phyloP scores from a whole-genome alignment of 768 basidiomycete species.

The Gymnopilus dilepis region DNA sequence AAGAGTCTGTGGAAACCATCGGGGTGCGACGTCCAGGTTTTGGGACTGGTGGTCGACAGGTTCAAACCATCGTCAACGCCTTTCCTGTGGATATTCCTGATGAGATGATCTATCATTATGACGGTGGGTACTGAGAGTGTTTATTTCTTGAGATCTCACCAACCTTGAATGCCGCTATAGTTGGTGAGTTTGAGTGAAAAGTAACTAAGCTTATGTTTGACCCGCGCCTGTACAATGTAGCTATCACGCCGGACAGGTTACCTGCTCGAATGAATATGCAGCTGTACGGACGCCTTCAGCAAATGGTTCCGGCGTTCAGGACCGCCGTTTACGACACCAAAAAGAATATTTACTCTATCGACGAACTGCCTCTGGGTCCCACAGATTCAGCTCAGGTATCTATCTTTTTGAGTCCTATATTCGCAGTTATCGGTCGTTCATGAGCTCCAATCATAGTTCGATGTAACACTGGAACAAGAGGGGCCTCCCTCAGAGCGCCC shows the following conservation, averaged over 20 bases:
- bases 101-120: slow-evolving; percentile 72
- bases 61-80: slow-evolving; percentile 53
- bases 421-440: too few species aligned
- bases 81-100: slow-evolving; percentile 64
- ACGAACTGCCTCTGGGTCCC: slow-evolving; percentile 60
- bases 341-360: slow-evolving; percentile 71
- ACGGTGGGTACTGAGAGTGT: slow-evolving; percentile 53
- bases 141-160: neutral
- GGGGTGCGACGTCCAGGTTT: slow-evolving; percentile 40
- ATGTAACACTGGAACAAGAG: slow-evolving; percentile 54
- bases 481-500: slow-evolving; percentile 40
- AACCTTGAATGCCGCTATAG: slow-evolving; percentile 28
- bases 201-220: too few species aligned
- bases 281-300: slow-evolving; percentile 66
- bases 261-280: slow-evolving; percentile 72
- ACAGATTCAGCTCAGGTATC: slow-evolving; percentile 54
- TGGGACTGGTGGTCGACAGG: slow-evolving; percentile 35
- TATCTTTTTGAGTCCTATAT: too few species aligned
- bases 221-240: slow-evolving; percentile 33
- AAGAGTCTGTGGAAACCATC: slow-evolving; percentile 34
- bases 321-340: slow-evolving; percentile 78
- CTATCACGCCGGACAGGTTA: slow-evolving; percentile 69
- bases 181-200: slow-evolving; percentile 46
- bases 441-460: too few species aligned
- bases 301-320: slow-evolving; percentile 59